Conservation (phyloP, 1,284 basidiomycete species). For the Mycosarcoma maydis region DNA sequence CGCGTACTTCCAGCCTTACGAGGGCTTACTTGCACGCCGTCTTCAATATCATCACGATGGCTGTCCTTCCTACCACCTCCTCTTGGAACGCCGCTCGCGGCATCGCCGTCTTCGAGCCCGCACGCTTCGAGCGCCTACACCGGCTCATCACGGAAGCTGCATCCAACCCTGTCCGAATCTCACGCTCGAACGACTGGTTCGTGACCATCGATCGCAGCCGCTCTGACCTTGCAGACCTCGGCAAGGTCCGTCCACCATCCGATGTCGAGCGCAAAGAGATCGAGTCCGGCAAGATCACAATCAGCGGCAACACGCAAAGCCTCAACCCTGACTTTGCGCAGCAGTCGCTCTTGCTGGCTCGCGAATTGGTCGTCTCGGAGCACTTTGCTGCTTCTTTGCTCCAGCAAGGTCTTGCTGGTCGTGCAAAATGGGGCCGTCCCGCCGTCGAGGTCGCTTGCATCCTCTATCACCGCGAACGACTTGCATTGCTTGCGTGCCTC, state of each 20-base stretch:
- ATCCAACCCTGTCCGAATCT: slow-evolving; percentile 40
- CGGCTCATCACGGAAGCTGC: slow-evolving; percentile 52
- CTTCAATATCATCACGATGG: slow-evolving; percentile 11
- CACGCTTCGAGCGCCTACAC: slow-evolving; percentile 60
- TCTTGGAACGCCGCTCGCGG: slow-evolving; percentile 22
- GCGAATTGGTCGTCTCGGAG: slow-evolving; percentile 60
- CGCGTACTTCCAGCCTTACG: too few species aligned
- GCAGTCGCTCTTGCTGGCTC: slow-evolving; percentile 58
- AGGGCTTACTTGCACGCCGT: too few species aligned
- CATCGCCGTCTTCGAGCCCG: slow-evolving; percentile 54
- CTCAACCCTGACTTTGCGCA: slow-evolving; percentile 64
- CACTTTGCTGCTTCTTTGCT: slow-evolving; percentile 63
- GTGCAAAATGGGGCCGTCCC: slow-evolving; percentile 58
- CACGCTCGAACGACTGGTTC: slow-evolving; percentile 60
- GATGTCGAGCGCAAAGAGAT: slow-evolving; percentile 63
- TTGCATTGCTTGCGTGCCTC: slow-evolving; percentile 58
- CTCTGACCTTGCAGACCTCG: slow-evolving; percentile 57
- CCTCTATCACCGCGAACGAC: slow-evolving; percentile 61
- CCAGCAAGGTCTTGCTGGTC: slow-evolving; percentile 57
- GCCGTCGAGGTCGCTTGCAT: slow-evolving; percentile 62
- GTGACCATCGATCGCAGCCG: slow-evolving; percentile 59
- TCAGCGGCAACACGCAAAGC: slow-evolving; percentile 53
- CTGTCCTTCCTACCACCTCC: slow-evolving; percentile 22
- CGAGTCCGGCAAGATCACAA: slow-evolving; percentile 58
- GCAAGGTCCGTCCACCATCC: slow-evolving; percentile 46